Evolutionary conservation across 1,139 yeast genomes (phyloP).

Genomic region (Tardiomyces digboiensis): DNA sequence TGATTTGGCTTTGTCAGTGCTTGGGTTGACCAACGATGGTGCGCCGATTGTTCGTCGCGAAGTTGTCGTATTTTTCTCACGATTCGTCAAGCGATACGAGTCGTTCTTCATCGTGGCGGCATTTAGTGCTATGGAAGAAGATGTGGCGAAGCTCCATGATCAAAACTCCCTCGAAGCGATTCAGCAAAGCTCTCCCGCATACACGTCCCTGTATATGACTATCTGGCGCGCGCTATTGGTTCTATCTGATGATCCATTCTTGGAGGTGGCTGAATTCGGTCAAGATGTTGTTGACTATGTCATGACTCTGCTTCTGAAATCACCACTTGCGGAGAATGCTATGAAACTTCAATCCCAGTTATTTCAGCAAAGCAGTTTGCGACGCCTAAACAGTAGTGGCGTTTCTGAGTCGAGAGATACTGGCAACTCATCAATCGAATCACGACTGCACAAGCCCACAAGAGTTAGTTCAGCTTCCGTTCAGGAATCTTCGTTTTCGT

Average conservation of each 20-base stretch:
- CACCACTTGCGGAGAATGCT: slow-evolving; percentile 38
- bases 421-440: neutral
- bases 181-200: slow-evolving; percentile 42
- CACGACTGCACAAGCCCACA: neutral
- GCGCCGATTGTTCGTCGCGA: slow-evolving; percentile 86
- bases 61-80: slow-evolving; percentile 65
- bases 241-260: slow-evolving; percentile 81
- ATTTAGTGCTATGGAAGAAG: slow-evolving; percentile 77
- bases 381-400: neutral
- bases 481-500: slow-evolving; percentile 11
- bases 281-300: slow-evolving; percentile 70
- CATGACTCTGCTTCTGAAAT: slow-evolving; percentile 49
- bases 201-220: slow-evolving; percentile 80
- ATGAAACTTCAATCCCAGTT: neutral
- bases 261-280: slow-evolving; percentile 69
- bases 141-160: slow-evolving; percentile 56
- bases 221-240: slow-evolving; percentile 82
- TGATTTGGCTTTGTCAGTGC: slow-evolving; percentile 35
- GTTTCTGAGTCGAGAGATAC: neutral
- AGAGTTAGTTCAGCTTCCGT: neutral
- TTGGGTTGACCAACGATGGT: slow-evolving; percentile 65
- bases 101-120: slow-evolving; percentile 82
- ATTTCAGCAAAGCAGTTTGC: neutral
- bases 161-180: slow-evolving; percentile 45
- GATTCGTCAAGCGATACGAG: slow-evolving; percentile 59